These are phyloP conservation scores for Oxytropis ochrocephala DNA, from an alignment of 306 rosid species.

Conservation along the genomic window DNA sequence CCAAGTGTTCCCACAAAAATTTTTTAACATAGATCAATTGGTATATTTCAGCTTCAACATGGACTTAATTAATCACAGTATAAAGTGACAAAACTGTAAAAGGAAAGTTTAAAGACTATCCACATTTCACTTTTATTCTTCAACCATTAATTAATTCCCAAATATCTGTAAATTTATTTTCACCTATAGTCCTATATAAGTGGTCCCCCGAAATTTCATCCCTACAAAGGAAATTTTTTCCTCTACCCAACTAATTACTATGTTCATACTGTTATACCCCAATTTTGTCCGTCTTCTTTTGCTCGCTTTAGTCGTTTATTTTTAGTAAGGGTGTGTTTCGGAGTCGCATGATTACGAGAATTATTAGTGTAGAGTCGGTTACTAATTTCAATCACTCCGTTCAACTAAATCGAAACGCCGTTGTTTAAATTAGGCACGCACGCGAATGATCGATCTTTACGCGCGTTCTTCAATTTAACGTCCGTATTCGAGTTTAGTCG, in stretches of 20 bases:
- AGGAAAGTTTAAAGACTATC: slow-evolving; percentile 6
- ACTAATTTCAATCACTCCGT: too few relatives aligned
- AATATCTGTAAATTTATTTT: not conserved
- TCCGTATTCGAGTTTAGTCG: too few relatives aligned
- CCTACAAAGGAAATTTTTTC: not conserved
- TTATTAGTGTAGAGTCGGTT: too few relatives aligned
- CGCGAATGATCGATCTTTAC: too few relatives aligned
- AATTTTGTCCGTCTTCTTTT: too few relatives aligned
- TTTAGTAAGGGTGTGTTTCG: too few relatives aligned
- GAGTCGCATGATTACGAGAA: too few relatives aligned
- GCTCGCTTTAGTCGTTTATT: too few relatives aligned
- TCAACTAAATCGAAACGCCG: too few relatives aligned
- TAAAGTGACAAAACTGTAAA: not conserved
- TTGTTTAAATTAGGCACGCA: too few relatives aligned
- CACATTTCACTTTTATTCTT: slow-evolving; percentile 9
- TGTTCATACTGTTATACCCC: too few relatives aligned
- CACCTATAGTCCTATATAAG: not conserved
- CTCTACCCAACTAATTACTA: not conserved
- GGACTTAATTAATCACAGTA: not conserved
- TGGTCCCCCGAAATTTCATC: not conserved
- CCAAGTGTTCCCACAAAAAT: not conserved
- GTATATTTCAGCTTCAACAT: not conserved
- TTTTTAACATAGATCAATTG: not conserved
- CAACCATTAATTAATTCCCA: not conserved
- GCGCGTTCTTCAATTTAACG: too few relatives aligned